Conservation (phyloP, 2,329 filamentous ascomycete genomes). For the Colletotrichum musicola region DNA sequence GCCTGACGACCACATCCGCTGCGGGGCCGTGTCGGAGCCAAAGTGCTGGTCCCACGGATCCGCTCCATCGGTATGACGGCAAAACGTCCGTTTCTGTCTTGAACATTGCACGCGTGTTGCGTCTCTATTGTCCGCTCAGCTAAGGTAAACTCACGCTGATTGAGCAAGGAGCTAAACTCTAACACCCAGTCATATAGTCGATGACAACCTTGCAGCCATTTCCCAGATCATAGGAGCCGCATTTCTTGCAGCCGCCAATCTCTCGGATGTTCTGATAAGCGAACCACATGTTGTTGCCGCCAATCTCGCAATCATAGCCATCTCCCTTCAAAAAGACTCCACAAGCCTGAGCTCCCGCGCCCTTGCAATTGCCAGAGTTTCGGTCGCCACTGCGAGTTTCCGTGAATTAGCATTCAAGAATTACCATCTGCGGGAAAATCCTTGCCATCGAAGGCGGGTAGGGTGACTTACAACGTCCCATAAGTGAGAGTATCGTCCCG, state of each 20-base stretch:
- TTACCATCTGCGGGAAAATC: no score
- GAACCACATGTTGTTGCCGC: neutral
- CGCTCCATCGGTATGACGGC: no score
- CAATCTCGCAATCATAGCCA: neutral
- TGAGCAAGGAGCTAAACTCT: no score
- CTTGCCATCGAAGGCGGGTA: no score
- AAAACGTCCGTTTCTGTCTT: no score
- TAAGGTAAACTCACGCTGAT: no score
- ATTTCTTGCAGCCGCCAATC: neutral
- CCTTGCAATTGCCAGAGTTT: neutral
- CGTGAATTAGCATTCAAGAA: no score
- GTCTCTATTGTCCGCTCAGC: no score
- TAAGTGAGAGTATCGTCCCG: neutral
- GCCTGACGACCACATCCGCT: no score
- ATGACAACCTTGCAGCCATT: neutral
- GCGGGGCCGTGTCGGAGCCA: no score
- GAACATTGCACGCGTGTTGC: no score
- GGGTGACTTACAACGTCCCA: neutral
- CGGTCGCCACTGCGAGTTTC: neutral
- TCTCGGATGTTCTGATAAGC: constrained; percentile 1
- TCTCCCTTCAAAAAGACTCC: neutral
- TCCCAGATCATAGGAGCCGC: neutral
- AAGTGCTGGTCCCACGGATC: no score
- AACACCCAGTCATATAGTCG: neutral
- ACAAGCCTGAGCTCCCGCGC: neutral